Evolutionary conservation across 108 stramenopile genomes (phyloP).

Genomic region (Epipyxis sp.): DNA sequence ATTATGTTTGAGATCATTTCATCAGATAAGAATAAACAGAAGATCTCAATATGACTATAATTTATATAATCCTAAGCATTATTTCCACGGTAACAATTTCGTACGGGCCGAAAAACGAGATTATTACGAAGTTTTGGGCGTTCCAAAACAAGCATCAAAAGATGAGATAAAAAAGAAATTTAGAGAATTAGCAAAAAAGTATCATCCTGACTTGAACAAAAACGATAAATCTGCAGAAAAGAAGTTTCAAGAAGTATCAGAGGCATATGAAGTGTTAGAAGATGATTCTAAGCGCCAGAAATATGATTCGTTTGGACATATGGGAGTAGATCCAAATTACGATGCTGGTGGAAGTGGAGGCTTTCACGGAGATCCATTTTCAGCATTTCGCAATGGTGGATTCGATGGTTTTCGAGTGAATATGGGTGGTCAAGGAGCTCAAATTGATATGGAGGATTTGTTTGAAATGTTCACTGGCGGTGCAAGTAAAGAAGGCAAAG

Average conservation of each 20-base stretch:
- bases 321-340: slow-evolving; percentile 78
- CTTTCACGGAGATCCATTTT: background rate
- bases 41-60: no score
- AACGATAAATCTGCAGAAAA: slow-evolving; percentile 59
- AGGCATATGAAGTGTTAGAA: slow-evolving; percentile 92
- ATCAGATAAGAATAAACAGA: no score
- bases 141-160: slow-evolving; percentile 69
- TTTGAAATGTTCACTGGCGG: slow-evolving; percentile 18
- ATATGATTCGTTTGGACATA: slow-evolving; percentile 86
- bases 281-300: slow-evolving; percentile 74
- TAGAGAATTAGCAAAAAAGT: slow-evolving; percentile 86
- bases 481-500: slow-evolving; percentile 33
- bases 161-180: slow-evolving; percentile 89
- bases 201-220: slow-evolving; percentile 90
- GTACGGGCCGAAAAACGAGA: slow-evolving; percentile 75
- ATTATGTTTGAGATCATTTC: no score
- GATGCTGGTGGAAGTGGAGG: slow-evolving; percentile 48
- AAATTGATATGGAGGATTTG: slow-evolving; percentile 12
- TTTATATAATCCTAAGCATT: no score
- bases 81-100: no score
- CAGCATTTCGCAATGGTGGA: background rate
- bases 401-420: slow-evolving; percentile 21
- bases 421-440: background rate
- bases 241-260: slow-evolving; percentile 72
- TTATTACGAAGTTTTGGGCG: slow-evolving; percentile 88